Conservation (phyloP, 2,329 filamentous ascomycete genomes). For the Alternaria panax region DNA sequence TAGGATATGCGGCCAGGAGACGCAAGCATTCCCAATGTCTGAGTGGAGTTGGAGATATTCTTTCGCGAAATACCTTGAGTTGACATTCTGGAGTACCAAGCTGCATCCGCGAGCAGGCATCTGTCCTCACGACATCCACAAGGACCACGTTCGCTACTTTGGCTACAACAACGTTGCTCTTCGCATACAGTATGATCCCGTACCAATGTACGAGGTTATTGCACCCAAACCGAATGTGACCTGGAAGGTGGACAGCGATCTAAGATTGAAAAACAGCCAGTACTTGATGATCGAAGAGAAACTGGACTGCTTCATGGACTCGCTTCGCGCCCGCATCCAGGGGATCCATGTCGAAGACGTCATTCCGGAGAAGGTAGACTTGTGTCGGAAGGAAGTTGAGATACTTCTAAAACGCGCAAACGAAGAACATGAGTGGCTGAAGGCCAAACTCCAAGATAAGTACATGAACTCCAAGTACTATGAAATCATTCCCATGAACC, state of each 20-base stretch:
- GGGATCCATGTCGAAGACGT: constrained; percentile 93
- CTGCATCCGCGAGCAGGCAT: constrained; percentile 75
- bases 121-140: constrained; percentile 91
- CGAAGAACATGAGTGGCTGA: constrained; percentile 78
- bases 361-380: constrained; percentile 82
- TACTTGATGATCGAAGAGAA: constrained; percentile 82
- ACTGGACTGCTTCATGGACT: constrained; percentile 85
- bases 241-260: constrained; percentile 96
- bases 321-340: constrained; percentile 82
- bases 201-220: constrained; percentile 92
- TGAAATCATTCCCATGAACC: constrained; percentile 92
- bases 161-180: constrained; percentile 85
- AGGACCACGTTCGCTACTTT: constrained; percentile 92
- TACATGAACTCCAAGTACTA: constrained; percentile 97
- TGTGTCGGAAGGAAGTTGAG: constrained; percentile 83
- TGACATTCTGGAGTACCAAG: constrained; percentile 93
- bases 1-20: constrained; percentile 89
- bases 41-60: constrained; percentile 97
- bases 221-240: constrained; percentile 89
- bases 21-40: constrained; percentile 89
- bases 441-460: constrained; percentile 81
- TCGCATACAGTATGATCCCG: constrained; percentile 89
- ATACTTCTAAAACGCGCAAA: constrained; percentile 77
- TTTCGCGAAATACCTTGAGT: constrained; percentile 96
- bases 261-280: constrained; percentile 91